A percentile compares a stretch with the other conserved stretches of the same genome.
Evolutionary conservation across 805 yeast species (phyloP).

Genomic region (Yarrowia porcina): DNA sequence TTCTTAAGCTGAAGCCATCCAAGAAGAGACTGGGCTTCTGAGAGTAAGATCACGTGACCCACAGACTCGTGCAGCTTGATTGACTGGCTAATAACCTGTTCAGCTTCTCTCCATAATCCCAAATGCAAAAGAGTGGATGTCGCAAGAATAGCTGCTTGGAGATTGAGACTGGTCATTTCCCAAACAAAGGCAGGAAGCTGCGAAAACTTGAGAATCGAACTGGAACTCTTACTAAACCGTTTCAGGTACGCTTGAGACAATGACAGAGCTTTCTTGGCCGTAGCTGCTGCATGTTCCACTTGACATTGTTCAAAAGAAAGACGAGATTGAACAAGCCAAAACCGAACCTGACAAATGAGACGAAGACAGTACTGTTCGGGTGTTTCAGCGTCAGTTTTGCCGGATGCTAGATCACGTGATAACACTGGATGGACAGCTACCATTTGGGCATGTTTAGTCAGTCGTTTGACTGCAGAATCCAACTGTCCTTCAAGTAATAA

Average conservation of each 20-base stretch:
- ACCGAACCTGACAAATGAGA: neutral
- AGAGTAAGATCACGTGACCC: neutral
- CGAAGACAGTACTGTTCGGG: neutral
- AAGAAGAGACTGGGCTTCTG: neutral
- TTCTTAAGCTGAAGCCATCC: constrained; percentile 2
- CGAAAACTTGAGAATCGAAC: neutral
- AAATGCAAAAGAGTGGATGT: neutral
- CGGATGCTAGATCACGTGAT: neutral
- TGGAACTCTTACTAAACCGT: neutral
- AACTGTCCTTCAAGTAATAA: neutral
- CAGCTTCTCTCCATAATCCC: constrained; percentile 18
- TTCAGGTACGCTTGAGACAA: constrained; percentile 2
- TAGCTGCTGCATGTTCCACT: neutral
- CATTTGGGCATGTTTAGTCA: neutral
- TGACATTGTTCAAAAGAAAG: neutral
- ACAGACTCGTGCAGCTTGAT: neutral
- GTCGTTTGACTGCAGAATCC: neutral
- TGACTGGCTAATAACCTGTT: neutral
- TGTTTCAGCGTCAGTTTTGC: neutral
- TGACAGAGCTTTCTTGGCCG: neutral
- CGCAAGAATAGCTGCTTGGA: neutral
- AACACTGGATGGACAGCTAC: neutral
- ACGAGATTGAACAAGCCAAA: neutral
- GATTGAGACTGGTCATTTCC: neutral
- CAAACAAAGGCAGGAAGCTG: neutral